Evolutionary conservation across 208 protist genomes (phyloP), one percentile per base, ranked within the genome.

Genomic region (Wallacemonas sp.): DNA sequence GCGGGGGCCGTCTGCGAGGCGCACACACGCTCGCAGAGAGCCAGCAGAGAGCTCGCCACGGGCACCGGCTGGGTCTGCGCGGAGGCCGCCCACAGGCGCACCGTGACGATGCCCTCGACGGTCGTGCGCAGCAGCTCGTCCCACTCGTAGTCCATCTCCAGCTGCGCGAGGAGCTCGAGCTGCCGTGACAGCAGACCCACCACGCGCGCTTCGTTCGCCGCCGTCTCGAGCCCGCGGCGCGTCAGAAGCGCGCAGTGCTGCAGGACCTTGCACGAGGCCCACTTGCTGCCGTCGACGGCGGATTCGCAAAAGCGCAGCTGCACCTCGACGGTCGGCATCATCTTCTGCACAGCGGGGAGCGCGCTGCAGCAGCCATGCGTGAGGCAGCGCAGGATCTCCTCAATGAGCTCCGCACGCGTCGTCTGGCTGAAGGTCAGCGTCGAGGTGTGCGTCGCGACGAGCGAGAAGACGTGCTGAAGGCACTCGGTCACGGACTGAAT

Each of bases 341-440:
- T 57, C 4, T 48, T 55, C 14, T 64, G 52, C 23, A 92, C 39
- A 23, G 39, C 52, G 12, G 31, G 28, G 11, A 54, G 54, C 23
- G 57, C 29, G 50, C 45, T 76, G 18, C 78, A 70, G 38, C 74
- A 59, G 22, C 70, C 82, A 2, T 78, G 57, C 1, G 77, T 77
- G 71, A 92, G 77, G 64, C 89, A 95, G 54, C 83, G 78, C 23
- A 95, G 73, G 26, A 92, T 48, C 52, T 95, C 89, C 62, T 95
- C 86, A 42, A 78, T 82, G 29, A 95, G 67, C 57, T 95, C 89
- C 62, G 62, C 71, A 5, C 36, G 50, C 20, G 78, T 82, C 1
- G 77, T 84, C 49, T 87, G 74, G 16, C 67, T 64, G 49, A 85
- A 87, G 1, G n/a, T 12, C 25, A 80, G 55, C 18, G 45, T 74